These are phyloP conservation scores for slime mould (Dictyostelium discoideum) DNA, from an alignment of 78 protist species.

Conservation along the genomic window DNA sequence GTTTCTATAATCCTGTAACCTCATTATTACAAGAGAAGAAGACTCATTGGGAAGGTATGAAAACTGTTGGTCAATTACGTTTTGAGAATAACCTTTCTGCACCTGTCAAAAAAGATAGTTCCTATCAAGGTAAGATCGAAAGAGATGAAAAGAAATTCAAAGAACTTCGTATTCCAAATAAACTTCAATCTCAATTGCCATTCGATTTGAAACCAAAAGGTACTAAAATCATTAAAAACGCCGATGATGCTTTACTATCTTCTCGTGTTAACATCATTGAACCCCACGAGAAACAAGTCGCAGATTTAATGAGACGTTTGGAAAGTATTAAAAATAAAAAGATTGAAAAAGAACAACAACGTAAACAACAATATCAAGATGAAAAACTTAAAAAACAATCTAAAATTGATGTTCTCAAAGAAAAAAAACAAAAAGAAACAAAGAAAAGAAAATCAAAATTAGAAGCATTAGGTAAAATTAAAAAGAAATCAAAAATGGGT, in stretches of 20 bases:
- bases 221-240: neutral
- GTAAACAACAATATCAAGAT: neutral
- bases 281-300: slow-evolving; percentile 40
- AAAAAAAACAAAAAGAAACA: slow-evolving; percentile 32
- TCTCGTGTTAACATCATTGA: slow-evolving; percentile 48
- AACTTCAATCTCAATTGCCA: slow-evolving; percentile 43
- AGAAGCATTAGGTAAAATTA: slow-evolving; percentile 28
- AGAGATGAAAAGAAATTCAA: slow-evolving; percentile 17
- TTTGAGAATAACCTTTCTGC: slow-evolving; percentile 72
- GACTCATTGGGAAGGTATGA: slow-evolving; percentile 54
- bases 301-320: slow-evolving; percentile 26
- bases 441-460: slow-evolving; percentile 61
- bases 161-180: slow-evolving; percentile 38
- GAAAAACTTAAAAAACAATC: neutral
- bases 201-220: slow-evolving; percentile 67
- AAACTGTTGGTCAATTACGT: slow-evolving; percentile 92
- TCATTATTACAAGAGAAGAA: slow-evolving; percentile 56
- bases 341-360: slow-evolving; percentile 48
- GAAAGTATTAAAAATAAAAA: slow-evolving; percentile 56
- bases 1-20: slow-evolving; percentile 97
- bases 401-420: neutral
- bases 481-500: slow-evolving; percentile 53
- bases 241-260: neutral
- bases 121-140: slow-evolving; percentile 79
- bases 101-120: slow-evolving; percentile 86